These are phyloP conservation scores for Mesostigma viride DNA, from an alignment of 139 green algal genomes.

Conservation along the genomic window DNA sequence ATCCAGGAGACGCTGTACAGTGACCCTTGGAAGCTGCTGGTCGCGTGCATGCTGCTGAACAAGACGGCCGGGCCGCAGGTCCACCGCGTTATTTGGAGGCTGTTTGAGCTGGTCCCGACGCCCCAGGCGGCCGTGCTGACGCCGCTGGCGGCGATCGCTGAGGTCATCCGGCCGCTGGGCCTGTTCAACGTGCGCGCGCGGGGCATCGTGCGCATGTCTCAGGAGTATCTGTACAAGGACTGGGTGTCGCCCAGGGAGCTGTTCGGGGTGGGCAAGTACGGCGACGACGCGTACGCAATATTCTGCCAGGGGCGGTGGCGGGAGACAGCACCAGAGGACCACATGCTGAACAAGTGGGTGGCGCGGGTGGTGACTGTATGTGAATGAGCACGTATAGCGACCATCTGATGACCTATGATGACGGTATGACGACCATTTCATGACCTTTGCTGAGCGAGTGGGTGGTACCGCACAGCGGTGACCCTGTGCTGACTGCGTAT, in stretches of 20 bases:
- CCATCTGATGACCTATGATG: no score
- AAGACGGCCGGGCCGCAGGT: constrained; percentile 74
- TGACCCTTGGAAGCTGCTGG: constrained; percentile 81
- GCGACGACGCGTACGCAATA: constrained; percentile 76
- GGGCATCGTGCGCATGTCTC: constrained; percentile 58
- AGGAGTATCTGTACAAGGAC: constrained; percentile 63
- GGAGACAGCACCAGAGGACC: constrained; percentile 45
- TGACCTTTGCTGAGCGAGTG: no score
- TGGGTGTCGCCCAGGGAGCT: constrained; percentile 70
- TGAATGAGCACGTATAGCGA: no score
- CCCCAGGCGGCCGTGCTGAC: constrained; percentile 43
- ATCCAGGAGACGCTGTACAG: constrained; percentile 69
- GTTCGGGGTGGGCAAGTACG: constrained; percentile 41
- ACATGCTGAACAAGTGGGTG: constrained; percentile 55
- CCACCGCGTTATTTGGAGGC: constrained; percentile 58
- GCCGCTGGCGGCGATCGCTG: constrained; percentile 28
- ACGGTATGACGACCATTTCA: no score
- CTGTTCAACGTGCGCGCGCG: constrained; percentile 61
- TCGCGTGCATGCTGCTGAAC: constrained; percentile 83
- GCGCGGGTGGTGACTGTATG: no score
- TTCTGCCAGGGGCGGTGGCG: constrained; percentile 68
- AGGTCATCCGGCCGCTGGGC: constrained; percentile 68
- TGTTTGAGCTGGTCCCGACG: constrained; percentile 62
- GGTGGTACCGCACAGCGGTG: no score
- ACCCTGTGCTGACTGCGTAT: no score